Base-by-base conservation (phyloP, 106 monocot species). In the Narthecium ossifragum region DNA sequence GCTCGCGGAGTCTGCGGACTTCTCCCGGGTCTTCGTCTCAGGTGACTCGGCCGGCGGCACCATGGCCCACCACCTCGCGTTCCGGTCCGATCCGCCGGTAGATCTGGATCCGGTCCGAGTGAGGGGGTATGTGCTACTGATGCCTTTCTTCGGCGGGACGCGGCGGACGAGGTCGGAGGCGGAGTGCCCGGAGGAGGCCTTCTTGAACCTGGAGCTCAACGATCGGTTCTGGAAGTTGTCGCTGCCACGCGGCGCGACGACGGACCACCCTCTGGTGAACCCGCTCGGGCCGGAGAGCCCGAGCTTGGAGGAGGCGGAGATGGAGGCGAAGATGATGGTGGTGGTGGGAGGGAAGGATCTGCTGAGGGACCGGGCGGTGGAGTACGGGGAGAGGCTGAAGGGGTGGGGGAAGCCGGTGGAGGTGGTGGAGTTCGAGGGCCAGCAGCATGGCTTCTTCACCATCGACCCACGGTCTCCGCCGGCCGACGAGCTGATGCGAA, bases 31-130 rank as follows among this genome's bases (percentile, higher is more conserved):
- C 7, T 80, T 84, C 60, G 22, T 92, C 33, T 80, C 84, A 20
- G 92, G 87, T 13, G 92, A 92, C 66, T 86, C 86, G 20, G 80
- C 92, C 27, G 92, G 92, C 15, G 92, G 87, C 32, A 84, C 22
- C 70, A 83, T 92, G 53, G 87, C 78, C 29, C 92, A 87, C 60
- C 83, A 92, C 46, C 56, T 92, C 12, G 87, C 83, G 1, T 45
- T 92, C 34, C 70, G 83, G 54, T 77, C 61, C 43, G 72, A 46
- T n/a, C n/a, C n/a, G n/a, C n/a, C n/a, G n/a, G n/a, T n/a, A n/a
- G 43, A 43, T 43, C 43, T 18, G 12, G 14, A 13, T 18, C 43
- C 43, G 1, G 18, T 86, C 21, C 59, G 62, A 17, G 40, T 92
- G 53, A 28, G 77, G 2, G 87, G 83, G 8, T 83, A 61, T 47